A percentile compares a stretch with the other conserved stretches of the same genome.
Conservation (phyloP, 495 filamentous ascomycete species). For the Aspergillus saccharolyticus region DNA sequence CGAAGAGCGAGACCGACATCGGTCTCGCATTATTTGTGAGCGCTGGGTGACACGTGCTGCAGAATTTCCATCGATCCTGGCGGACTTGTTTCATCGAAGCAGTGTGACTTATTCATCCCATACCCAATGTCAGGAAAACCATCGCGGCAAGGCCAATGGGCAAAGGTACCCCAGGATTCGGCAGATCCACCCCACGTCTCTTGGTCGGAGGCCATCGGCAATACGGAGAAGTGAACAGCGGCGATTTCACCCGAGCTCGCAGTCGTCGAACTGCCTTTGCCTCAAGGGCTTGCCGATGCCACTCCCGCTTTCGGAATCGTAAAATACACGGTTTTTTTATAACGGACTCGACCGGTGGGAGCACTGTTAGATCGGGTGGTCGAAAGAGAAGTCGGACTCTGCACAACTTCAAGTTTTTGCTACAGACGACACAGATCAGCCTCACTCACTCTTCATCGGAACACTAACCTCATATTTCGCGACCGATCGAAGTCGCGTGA, state of each 20-base stretch:
- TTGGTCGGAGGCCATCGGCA: neutral
- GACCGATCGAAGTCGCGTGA: neutral
- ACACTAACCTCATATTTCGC: neutral
- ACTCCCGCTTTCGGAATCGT: constrained; percentile 8
- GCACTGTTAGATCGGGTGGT: no score
- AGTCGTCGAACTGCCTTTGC: neutral
- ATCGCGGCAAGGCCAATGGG: no score
- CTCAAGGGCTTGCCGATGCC: constrained; percentile 3
- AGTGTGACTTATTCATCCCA: no score
- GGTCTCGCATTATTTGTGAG: no score
- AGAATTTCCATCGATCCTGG: no score
- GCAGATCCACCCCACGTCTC: neutral
- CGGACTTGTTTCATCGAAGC: no score
- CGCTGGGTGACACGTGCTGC: no score
- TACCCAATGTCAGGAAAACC: no score
- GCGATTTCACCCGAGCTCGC: constrained; percentile 1
- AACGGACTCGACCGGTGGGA: neutral
- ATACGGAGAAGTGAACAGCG: neutral
- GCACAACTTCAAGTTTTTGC: neutral
- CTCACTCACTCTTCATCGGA: neutral
- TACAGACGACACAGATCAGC: neutral
- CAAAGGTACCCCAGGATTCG: neutral
- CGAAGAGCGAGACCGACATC: no score
- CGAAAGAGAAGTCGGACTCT: no score
- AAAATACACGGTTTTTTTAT: constrained; percentile 1